Evolutionary conservation across 2,329 filamentous ascomycete species (phyloP).

Genomic region (Ceratocystis eucalypticola): DNA sequence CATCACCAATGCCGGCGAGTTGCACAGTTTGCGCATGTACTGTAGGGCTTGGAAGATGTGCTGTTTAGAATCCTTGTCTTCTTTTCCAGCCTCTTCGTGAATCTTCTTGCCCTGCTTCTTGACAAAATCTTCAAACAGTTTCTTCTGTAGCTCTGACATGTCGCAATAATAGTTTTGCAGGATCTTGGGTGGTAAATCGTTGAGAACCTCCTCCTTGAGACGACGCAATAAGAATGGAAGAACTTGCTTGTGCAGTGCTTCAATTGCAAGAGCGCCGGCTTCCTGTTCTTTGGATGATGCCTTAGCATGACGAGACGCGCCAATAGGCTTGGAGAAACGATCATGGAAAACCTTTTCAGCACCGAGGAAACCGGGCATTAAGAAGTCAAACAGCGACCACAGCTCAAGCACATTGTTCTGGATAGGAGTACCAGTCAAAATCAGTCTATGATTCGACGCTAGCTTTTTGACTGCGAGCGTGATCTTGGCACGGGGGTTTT

Average conservation of each 20-base stretch:
- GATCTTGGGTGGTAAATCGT: slow-evolving; percentile 95
- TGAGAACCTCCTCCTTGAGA: slow-evolving; percentile 91
- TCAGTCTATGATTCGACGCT: slow-evolving; percentile 82
- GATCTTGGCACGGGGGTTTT: slow-evolving; percentile 95
- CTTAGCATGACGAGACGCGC: slow-evolving; percentile 87
- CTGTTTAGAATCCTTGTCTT: slow-evolving; percentile 87
- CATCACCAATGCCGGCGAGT: slow-evolving; percentile 90
- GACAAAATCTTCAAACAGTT: slow-evolving; percentile 90
- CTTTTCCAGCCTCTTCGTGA: slow-evolving; percentile 65
- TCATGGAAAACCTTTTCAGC: slow-evolving; percentile 92
- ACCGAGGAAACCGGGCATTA: slow-evolving; percentile 96
- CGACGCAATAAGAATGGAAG: slow-evolving; percentile 89
- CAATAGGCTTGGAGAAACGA: slow-evolving; percentile 87
- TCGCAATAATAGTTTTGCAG: slow-evolving; percentile 99
- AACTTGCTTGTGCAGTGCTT: slow-evolving; percentile 97
- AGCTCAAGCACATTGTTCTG: slow-evolving; percentile 95
- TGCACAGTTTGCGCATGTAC: slow-evolving; percentile 99
- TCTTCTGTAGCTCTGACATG: slow-evolving; percentile 84
- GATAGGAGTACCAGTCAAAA: slow-evolving; percentile 91
- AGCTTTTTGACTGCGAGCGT: slow-evolving; percentile 84
- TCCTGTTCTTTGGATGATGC: slow-evolving; percentile 98
- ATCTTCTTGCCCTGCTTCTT: slow-evolving; percentile 87
- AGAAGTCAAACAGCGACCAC: slow-evolving; percentile 96
- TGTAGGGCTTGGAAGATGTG: slow-evolving; percentile 98
- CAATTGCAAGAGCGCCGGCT: slow-evolving; percentile 86